A percentile compares a stretch with the other conserved stretches of the same genome.
Conservation (phyloP, 139 green algal species). For the Zygnema circumcarinatum region DNA sequence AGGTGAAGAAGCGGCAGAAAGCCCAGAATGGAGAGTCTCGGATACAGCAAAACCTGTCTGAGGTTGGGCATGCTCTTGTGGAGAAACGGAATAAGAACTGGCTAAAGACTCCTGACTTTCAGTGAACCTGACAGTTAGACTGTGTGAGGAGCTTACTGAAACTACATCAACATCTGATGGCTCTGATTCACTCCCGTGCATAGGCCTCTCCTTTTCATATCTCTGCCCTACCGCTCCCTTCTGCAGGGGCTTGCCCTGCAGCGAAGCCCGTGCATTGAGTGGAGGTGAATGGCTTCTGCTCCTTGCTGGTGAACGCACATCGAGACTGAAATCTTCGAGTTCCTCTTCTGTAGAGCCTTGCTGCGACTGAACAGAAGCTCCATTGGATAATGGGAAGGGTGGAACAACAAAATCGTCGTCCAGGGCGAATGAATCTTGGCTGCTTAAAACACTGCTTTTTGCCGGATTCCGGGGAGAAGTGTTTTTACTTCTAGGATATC, state of each 20-base stretch:
- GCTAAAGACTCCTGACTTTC: background rate
- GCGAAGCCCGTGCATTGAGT: too few relatives aligned
- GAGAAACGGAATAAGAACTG: background rate
- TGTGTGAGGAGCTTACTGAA: background rate
- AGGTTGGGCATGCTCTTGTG: background rate
- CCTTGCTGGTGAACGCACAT: background rate
- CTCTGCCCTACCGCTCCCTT: too few relatives aligned
- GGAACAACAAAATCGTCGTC: too few relatives aligned
- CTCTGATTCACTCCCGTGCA: too few relatives aligned
- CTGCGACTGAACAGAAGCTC: background rate
- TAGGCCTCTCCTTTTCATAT: too few relatives aligned
- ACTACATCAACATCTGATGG: background rate
- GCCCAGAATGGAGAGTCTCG: too few relatives aligned
- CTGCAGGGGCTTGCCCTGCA: too few relatives aligned
- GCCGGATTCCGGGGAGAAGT: background rate
- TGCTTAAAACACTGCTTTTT: background rate
- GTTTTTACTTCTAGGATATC: background rate
- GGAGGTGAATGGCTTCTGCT: background rate
- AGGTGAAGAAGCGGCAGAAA: too few relatives aligned
- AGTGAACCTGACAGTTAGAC: background rate
- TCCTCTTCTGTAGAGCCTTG: background rate
- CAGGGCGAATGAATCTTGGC: background rate
- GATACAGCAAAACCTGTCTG: too few relatives aligned
- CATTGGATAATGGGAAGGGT: too few relatives aligned
- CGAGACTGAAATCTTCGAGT: background rate